phyloP scores from a whole-genome alignment of 306 rosid species.

The Castanospermum australe region DNA sequence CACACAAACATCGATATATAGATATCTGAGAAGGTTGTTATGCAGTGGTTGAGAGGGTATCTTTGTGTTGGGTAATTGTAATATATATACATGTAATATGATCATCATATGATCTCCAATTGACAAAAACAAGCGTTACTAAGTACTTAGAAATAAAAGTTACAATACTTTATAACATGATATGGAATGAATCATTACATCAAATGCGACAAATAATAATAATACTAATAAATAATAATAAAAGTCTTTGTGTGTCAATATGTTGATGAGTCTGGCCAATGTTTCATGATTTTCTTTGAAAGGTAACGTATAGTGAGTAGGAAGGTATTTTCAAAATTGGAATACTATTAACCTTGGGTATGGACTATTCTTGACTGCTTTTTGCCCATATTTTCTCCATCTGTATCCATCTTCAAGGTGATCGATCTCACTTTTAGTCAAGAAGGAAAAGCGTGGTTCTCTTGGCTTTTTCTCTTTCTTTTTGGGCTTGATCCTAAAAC shows the following conservation, averaged over 20 bases:
- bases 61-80: neutral
- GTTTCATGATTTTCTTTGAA: conserved; percentile 16
- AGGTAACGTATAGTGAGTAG: neutral
- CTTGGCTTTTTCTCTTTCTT: conserved; percentile 79
- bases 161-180: no score
- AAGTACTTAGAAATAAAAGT: neutral
- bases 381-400: conserved; percentile 98
- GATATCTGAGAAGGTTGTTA: no score
- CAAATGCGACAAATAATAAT: neutral
- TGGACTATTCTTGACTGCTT: conserved; percentile 92
- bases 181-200: neutral
- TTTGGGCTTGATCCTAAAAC: conserved; percentile 57
- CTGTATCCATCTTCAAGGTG: conserved; percentile 93
- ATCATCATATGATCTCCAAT: conserved; percentile 5
- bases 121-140: neutral
- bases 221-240: no score
- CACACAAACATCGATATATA: no score
- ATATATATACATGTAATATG: neutral
- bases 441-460: conserved; percentile 82
- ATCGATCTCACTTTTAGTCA: conserved; percentile 91
- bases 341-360: conserved; percentile 67
- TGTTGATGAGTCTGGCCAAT: conserved; percentile 7
- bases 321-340: neutral
- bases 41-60: neutral
- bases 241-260: neutral